Percentiles rank a stretch among this genome's conserved stretches.
These are phyloP conservation scores for Apium graveolens DNA, from an alignment of 129 eudicot species.

Conservation along the genomic window DNA sequence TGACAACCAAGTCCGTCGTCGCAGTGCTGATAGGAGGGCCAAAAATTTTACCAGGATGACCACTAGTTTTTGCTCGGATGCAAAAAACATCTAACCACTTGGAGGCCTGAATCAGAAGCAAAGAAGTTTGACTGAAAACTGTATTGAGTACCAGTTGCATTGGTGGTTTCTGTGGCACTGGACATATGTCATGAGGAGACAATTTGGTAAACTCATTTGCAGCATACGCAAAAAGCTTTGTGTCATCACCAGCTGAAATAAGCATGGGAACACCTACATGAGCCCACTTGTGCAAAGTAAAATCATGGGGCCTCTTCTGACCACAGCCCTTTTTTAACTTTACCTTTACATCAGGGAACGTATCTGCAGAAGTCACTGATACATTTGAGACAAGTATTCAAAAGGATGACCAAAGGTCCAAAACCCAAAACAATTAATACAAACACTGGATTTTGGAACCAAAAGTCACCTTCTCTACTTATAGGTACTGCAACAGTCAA, in stretches of 20 bases:
- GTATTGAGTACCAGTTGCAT: conserved; percentile 57
- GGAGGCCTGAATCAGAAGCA: conserved; percentile 74
- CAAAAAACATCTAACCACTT: conserved; percentile 49
- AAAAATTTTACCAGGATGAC: conserved; percentile 18
- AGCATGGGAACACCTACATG: conserved; percentile 94
- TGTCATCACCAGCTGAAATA: conserved; percentile 93
- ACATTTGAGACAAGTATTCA: neutral
- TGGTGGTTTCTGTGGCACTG: conserved; percentile 81
- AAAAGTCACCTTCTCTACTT: conserved; percentile 54
- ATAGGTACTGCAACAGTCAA: conserved; percentile 86
- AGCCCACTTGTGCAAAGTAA: conserved; percentile 84
- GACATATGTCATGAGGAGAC: conserved; percentile 81
- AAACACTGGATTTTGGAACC: neutral
- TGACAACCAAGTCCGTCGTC: conserved; percentile 45
- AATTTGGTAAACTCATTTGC: conserved; percentile 73
- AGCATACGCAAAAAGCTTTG: conserved; percentile 88
- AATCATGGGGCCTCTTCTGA: conserved; percentile 43
- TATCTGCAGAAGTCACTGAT: conserved; percentile 31
- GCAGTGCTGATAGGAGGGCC: conserved; percentile 33
- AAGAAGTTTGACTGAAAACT: conserved; percentile 36
- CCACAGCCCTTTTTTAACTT: conserved; percentile 49
- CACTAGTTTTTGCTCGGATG: conserved; percentile 30
- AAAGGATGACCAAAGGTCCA: neutral
- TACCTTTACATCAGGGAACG: conserved; percentile 41
- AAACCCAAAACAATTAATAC: conserved; percentile 2